Evolutionary conservation across 768 basidiomycete species (phyloP).

Genomic region (Phylloporus scabripes): DNA sequence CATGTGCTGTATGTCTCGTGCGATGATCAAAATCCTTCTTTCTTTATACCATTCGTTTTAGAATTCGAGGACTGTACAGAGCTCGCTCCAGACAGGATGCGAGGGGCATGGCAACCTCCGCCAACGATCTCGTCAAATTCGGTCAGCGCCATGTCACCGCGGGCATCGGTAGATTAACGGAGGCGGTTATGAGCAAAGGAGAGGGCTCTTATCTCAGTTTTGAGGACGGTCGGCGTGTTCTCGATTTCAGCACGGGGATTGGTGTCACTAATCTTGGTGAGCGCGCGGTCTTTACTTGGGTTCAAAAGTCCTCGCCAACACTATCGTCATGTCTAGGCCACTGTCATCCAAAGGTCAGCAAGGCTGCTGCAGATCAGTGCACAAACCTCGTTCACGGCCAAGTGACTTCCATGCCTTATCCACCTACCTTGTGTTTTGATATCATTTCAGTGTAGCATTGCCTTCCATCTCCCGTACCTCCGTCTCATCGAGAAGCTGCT

Average conservation of each 20-base stretch:
- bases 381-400: slow-evolving; percentile 74
- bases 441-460: slow-evolving; percentile 75
- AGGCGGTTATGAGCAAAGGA: slow-evolving; percentile 60
- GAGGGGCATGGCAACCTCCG: slow-evolving; percentile 20
- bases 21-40: background rate
- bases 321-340: slow-evolving; percentile 50
- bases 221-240: slow-evolving; percentile 63
- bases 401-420: slow-evolving; percentile 33
- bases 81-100: background rate
- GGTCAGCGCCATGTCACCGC: slow-evolving; percentile 43
- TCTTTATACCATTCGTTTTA: slow-evolving; percentile 1
- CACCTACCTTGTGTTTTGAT: background rate
- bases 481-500: slow-evolving; percentile 80
- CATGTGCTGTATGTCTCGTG: slow-evolving; percentile 11
- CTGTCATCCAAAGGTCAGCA: slow-evolving; percentile 80
- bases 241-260: slow-evolving; percentile 88
- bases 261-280: slow-evolving; percentile 81
- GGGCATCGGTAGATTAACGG: slow-evolving; percentile 38
- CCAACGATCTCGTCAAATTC: slow-evolving; percentile 27
- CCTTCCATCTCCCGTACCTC: slow-evolving; percentile 81
- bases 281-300: slow-evolving; percentile 9
- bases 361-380: slow-evolving; percentile 86
- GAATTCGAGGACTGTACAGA: background rate
- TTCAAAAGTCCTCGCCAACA: background rate
- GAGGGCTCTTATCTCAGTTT: slow-evolving; percentile 70